These are phyloP conservation scores for Paulownia fortunei DNA, from an alignment of 257 asterid genomes.

Conservation along the genomic window DNA sequence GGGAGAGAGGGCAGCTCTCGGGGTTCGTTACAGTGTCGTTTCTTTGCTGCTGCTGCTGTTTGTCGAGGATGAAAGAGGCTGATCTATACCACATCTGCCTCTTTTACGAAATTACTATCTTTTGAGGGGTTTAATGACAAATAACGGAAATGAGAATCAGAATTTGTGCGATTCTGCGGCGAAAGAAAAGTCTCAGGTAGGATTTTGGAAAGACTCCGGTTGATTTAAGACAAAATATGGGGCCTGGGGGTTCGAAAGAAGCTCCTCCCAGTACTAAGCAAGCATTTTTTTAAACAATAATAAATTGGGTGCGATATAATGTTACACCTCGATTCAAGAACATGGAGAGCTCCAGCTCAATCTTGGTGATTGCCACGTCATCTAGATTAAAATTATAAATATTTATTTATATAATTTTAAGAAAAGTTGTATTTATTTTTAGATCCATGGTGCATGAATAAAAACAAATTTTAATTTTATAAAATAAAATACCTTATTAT, in stretches of 20 bases:
- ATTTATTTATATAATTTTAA: too few species aligned
- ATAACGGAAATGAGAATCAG: background rate
- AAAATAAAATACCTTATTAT: too few species aligned
- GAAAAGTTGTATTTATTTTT: too few species aligned
- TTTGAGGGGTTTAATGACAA: background rate
- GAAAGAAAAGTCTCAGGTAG: conserved; percentile 20
- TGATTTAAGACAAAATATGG: background rate
- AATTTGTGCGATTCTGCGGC: conserved; percentile 22
- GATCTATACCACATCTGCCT: conserved; percentile 34
- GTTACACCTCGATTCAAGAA: too few species aligned
- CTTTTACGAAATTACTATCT: background rate
- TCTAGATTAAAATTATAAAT: too few species aligned
- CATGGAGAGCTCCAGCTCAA: background rate
- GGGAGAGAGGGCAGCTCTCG: conserved; percentile 40
- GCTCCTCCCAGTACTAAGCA: too few species aligned
- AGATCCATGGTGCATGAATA: too few species aligned
- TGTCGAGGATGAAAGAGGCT: conserved; percentile 45
- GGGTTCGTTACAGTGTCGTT: conserved; percentile 31
- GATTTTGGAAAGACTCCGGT: conserved; percentile 20
- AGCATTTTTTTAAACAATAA: too few species aligned
- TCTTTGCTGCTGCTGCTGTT: conserved; percentile 22
- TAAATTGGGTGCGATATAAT: too few species aligned
- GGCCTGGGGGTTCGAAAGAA: background rate
- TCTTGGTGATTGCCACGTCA: background rate
- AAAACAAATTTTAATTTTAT: too few species aligned